These are phyloP conservation scores for Metschnikowia picachoensis DNA, from an alignment of 805 yeast species.

Conservation along the genomic window DNA sequence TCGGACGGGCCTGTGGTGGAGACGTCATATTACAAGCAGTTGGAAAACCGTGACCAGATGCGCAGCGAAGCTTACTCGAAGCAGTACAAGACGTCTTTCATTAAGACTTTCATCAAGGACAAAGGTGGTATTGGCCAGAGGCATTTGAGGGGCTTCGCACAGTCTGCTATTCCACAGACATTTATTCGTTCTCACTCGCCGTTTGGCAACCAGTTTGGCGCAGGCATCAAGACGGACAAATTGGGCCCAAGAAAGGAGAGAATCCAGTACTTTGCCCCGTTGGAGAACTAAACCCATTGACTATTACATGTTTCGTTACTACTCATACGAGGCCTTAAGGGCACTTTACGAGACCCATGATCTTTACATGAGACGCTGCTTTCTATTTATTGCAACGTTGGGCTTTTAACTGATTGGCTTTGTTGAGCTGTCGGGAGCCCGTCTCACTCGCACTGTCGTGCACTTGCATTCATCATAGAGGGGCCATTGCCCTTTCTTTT, in stretches of 20 bases:
- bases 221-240: constrained; percentile 39
- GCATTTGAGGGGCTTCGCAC: constrained; percentile 34
- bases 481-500: constrained; percentile 7
- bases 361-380: no score
- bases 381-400: no score
- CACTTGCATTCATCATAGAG: constrained; percentile 17
- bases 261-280: constrained; percentile 38
- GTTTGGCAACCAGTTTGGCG: constrained; percentile 38
- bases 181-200: constrained; percentile 42
- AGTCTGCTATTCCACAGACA: constrained; percentile 28
- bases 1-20: constrained; percentile 32
- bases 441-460: constrained; percentile 5
- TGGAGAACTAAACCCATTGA: constrained; percentile 14
- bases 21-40: constrained; percentile 35
- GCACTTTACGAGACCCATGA: no score
- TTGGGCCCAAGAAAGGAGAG: constrained; percentile 46
- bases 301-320: neutral
- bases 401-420: neutral
- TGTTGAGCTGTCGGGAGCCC: neutral
- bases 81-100: constrained; percentile 40
- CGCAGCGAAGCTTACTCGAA: constrained; percentile 37
- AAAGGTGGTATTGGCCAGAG: constrained; percentile 45
- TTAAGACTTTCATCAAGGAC: constrained; percentile 40
- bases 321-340: neutral
- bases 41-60: constrained; percentile 27